Percentiles rank a stretch among this genome's conserved stretches.
Evolutionary conservation across 139 green algal species (phyloP).

Genomic region (Coccomyxa sp.): DNA sequence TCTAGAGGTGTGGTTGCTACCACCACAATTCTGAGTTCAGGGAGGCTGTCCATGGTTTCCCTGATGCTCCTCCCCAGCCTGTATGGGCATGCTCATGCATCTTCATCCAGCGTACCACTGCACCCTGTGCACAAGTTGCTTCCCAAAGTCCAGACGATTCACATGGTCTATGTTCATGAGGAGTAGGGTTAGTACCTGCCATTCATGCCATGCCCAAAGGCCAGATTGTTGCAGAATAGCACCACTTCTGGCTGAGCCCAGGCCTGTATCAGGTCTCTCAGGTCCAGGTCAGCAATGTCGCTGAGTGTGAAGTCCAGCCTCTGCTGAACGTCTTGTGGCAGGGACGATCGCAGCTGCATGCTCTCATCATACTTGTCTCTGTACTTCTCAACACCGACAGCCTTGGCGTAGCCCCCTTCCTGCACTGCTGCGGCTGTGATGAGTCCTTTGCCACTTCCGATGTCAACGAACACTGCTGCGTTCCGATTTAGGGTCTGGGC

Average conservation of each 20-base stretch:
- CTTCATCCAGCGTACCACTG: background rate
- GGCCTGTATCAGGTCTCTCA: background rate
- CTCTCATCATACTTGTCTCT: background rate
- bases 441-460: background rate
- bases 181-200: background rate
- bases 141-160: background rate
- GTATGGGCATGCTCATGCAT: background rate
- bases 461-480: background rate
- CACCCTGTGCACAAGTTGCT: background rate
- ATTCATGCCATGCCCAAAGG: background rate
- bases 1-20: background rate
- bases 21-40: background rate
- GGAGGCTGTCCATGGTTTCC: background rate
- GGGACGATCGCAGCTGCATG: background rate
- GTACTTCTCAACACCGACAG: background rate
- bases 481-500: background rate
- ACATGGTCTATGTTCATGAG: background rate
- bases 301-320: background rate
- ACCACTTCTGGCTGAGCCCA: background rate
- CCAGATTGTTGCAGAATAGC: constrained; percentile 5
- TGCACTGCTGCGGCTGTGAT: background rate
- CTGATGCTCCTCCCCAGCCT: background rate
- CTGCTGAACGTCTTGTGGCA: background rate
- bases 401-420: background rate
- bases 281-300: background rate